phyloP scores from a whole-genome alignment of 805 yeast species.

The Candida sanyiensis region DNA sequence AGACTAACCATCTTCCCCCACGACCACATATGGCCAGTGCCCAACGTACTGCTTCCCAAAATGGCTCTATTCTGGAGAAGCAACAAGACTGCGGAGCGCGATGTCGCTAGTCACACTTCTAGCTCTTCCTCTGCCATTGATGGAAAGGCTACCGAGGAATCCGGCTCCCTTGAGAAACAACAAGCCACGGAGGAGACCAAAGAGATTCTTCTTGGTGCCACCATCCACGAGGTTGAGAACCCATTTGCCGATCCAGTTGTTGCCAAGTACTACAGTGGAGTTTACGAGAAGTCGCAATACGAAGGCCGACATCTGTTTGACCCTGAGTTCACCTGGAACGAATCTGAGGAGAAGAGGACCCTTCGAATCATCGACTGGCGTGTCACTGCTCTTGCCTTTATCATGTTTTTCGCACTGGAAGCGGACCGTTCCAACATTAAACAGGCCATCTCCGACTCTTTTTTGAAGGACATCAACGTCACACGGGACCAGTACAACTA shows the following conservation, averaged over 20 bases:
- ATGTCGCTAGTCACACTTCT: too few relatives aligned
- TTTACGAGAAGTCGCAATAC: conserved; percentile 44
- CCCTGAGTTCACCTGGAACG: conserved; percentile 49
- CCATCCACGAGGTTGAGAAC: conserved; percentile 1
- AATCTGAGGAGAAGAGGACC: conserved; percentile 42
- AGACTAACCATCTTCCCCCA: too few relatives aligned
- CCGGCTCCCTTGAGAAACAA: not conserved
- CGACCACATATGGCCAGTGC: too few relatives aligned
- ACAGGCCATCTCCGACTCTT: conserved; percentile 53
- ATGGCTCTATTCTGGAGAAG: too few relatives aligned
- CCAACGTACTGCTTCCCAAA: too few relatives aligned
- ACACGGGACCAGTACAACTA: conserved; percentile 51
- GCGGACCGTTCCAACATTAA: conserved; percentile 50
- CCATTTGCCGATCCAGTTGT: conserved; percentile 35
- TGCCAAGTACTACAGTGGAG: conserved; percentile 33
- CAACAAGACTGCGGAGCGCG: too few relatives aligned
- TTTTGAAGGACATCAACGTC: conserved; percentile 31
- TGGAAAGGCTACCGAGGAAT: too few relatives aligned
- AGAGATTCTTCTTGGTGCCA: not conserved
- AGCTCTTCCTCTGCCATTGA: too few relatives aligned
- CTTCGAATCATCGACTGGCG: conserved; percentile 46
- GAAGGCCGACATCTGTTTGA: conserved; percentile 53
- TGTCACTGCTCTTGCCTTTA: conserved; percentile 49
- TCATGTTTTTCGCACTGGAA: conserved; percentile 52
- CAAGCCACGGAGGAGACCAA: not conserved